Conservation (phyloP, 106 monocot species). For the Dioscorea zingiberensis region DNA sequence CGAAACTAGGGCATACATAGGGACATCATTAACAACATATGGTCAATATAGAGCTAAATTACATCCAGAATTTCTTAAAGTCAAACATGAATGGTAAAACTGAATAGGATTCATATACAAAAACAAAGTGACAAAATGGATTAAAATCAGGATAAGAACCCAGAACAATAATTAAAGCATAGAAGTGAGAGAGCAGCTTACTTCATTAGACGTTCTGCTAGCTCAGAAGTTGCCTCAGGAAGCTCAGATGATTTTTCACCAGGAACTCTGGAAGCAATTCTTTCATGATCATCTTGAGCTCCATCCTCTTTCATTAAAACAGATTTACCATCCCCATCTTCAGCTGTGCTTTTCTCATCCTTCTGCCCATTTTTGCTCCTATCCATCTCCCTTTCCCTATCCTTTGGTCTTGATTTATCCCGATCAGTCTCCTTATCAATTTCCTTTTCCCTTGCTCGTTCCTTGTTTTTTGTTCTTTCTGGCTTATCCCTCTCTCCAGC, state of each 20-base stretch:
- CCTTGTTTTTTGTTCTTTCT: background rate
- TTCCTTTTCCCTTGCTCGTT: slow-evolving; percentile 27
- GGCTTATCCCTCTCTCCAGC: slow-evolving; percentile 17
- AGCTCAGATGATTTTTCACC: slow-evolving; percentile 11
- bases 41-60: background rate
- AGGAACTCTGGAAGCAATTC: background rate
- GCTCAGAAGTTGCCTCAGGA: slow-evolving; percentile 12
- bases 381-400: slow-evolving; percentile 15
- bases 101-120: background rate
- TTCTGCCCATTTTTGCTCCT: slow-evolving; percentile 9
- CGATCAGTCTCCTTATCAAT: slow-evolving; percentile 16
- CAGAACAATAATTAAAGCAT: background rate
- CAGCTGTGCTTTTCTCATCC: slow-evolving; percentile 12
- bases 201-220: slow-evolving; percentile 34
- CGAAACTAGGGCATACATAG: no score
- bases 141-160: background rate
- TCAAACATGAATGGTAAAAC: no score
- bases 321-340: background rate
- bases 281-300: slow-evolving; percentile 13
- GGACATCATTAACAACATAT: background rate
- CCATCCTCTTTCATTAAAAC: slow-evolving; percentile 7
- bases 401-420: slow-evolving; percentile 11
- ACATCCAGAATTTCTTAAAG: background rate
- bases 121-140: background rate
- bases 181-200: slow-evolving; percentile 11